Evolutionary conservation across 176 grass and related monocot species (phyloP).

Genomic region (Aegilops tauschii): DNA sequence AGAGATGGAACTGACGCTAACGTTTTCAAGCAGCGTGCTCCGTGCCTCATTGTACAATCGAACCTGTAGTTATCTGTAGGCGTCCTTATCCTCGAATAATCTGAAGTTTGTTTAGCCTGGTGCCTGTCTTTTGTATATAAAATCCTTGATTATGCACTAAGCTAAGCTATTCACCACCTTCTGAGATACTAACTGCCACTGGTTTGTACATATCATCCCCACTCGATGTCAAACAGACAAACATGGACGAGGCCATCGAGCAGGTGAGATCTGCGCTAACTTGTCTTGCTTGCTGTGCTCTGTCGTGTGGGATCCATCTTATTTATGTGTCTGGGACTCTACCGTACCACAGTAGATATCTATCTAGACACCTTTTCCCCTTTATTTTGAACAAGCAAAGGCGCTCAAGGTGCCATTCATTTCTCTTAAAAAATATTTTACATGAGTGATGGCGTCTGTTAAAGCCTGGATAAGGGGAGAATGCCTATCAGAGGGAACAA

Average conservation of each 20-base stretch:
- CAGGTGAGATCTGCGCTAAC: not conserved
- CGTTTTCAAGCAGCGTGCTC: not conserved
- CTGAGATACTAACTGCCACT: not conserved
- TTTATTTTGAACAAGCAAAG: too few relatives aligned
- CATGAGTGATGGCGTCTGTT: too few relatives aligned
- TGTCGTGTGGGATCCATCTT: not conserved
- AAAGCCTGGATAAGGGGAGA: too few relatives aligned
- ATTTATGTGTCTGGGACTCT: not conserved
- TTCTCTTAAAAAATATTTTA: too few relatives aligned
- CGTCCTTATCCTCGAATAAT: not conserved
- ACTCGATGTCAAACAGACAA: not conserved
- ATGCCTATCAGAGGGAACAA: too few relatives aligned
- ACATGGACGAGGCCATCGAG: not conserved
- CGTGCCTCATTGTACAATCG: not conserved
- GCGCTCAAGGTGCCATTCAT: too few relatives aligned
- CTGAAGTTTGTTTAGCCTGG: not conserved
- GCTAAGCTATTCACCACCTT: not conserved
- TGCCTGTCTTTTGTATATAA: constrained; percentile 1
- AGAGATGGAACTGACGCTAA: not conserved
- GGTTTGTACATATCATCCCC: not conserved
- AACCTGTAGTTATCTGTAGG: constrained; percentile 6
- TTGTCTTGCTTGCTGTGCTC: not conserved
- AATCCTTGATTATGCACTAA: not conserved
- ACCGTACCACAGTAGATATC: not conserved
- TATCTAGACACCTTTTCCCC: too few relatives aligned